Evolutionary conservation across 257 asterid species (phyloP).

Genomic region (Linaria vulgaris): DNA sequence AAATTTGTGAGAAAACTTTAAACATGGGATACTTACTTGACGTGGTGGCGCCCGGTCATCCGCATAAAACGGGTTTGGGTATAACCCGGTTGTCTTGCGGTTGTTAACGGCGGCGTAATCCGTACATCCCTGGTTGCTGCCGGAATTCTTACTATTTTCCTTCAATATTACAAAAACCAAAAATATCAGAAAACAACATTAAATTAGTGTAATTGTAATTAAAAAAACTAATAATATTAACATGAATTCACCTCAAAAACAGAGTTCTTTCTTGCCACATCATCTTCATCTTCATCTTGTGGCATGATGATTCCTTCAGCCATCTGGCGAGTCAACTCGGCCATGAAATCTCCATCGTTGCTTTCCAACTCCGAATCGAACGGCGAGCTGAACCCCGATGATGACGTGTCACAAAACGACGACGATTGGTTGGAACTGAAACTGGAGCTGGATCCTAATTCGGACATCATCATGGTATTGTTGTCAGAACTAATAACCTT

Average conservation of each 20-base stretch:
- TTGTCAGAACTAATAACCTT: background rate
- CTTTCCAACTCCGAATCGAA: slow-evolving; percentile 60
- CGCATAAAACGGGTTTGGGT: background rate
- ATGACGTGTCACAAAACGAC: slow-evolving; percentile 42
- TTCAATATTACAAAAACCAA: background rate
- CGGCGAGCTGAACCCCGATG: slow-evolving; percentile 69
- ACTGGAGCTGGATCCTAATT: slow-evolving; percentile 10
- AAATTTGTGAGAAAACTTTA: background rate
- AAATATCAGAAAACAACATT: background rate
- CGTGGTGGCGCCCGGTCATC: slow-evolving; percentile 18
- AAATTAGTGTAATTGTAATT: no score
- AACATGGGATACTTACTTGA: slow-evolving; percentile 21
- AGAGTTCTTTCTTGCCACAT: background rate
- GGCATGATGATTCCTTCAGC: slow-evolving; percentile 85
- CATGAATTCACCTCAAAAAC: background rate
- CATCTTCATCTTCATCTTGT: slow-evolving; percentile 48
- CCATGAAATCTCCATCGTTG: slow-evolving; percentile 58
- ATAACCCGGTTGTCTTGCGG: slow-evolving; percentile 1
- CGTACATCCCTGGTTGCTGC: background rate
- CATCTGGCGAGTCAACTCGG: slow-evolving; percentile 83
- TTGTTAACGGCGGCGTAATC: slow-evolving; percentile 11
- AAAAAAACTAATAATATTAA: background rate
- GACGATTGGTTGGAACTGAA: slow-evolving; percentile 32
- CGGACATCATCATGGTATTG: background rate
- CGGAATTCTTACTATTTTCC: slow-evolving; percentile 16